These are phyloP conservation scores for Silene conica DNA, from an alignment of 148 eudicot genomes.

Conservation along the genomic window DNA sequence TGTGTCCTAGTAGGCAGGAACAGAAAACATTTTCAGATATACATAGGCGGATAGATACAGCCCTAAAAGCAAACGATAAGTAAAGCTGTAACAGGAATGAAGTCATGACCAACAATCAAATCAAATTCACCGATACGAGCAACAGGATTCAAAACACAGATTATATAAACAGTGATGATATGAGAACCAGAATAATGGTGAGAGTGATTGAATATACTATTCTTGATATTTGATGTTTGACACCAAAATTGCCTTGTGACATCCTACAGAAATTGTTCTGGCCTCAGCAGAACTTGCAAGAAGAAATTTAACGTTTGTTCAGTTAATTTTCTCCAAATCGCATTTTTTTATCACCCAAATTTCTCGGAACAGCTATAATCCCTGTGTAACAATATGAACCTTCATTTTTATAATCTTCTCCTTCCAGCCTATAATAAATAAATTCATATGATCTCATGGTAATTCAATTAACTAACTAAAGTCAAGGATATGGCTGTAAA, in stretches of 20 bases:
- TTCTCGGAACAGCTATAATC: background rate
- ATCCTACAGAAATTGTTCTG: background rate
- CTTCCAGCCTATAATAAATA: background rate
- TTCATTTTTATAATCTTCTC: background rate
- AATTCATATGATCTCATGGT: background rate
- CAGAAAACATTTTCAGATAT: slow-evolving; percentile 1
- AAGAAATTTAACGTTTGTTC: background rate
- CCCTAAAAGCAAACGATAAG: background rate
- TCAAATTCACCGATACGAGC: background rate
- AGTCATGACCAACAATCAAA: too few species aligned
- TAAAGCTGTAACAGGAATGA: background rate
- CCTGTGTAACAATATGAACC: background rate
- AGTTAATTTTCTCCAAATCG: background rate
- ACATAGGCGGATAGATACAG: background rate
- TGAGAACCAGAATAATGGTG: background rate
- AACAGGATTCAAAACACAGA: background rate
- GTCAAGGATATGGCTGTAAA: background rate
- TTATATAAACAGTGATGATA: background rate
- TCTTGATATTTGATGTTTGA: background rate
- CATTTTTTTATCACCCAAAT: background rate
- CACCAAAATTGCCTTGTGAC: background rate
- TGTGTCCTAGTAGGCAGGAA: slow-evolving; percentile 54
- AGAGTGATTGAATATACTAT: background rate
- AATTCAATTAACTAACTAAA: background rate
- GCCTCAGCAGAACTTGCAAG: background rate